These are phyloP conservation scores for Digitaria exilis DNA, from an alignment of 202 grass and related monocot species.

Conservation along the genomic window DNA sequence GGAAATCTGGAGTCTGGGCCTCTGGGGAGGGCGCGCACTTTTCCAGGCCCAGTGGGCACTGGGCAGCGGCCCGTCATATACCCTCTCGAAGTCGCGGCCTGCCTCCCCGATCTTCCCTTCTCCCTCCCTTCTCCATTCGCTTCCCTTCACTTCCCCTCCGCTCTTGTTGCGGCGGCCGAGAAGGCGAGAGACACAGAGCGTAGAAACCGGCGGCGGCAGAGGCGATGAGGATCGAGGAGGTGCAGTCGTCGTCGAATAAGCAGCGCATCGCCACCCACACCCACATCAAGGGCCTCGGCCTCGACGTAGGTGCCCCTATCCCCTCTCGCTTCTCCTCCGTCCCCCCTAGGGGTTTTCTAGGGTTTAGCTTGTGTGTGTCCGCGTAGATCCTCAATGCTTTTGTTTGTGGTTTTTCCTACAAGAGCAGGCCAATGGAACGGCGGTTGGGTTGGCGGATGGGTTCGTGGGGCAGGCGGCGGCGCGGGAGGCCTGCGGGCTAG, in stretches of 20 bases:
- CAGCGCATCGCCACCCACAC: slow-evolving; percentile 92
- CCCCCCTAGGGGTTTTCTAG: slow-evolving; percentile 43
- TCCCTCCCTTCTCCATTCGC: too few species aligned
- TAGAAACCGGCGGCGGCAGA: slow-evolving; percentile 12
- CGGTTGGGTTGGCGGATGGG: slow-evolving; percentile 61
- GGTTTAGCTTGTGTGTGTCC: slow-evolving; percentile 32
- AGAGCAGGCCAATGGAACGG: slow-evolving; percentile 60
- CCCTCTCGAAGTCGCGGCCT: not conserved
- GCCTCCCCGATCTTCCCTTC: not conserved
- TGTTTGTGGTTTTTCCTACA: not conserved
- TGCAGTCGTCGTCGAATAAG: slow-evolving; percentile 91
- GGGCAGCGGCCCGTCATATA: not conserved
- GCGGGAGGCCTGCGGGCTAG: slow-evolving; percentile 66
- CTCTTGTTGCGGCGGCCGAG: slow-evolving; percentile 34
- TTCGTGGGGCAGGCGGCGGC: slow-evolving; percentile 86
- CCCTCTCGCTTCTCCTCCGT: slow-evolving; percentile 4
- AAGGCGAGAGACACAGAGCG: slow-evolving; percentile 1
- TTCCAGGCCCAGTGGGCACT: not conserved
- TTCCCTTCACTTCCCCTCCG: not conserved
- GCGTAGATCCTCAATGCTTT: slow-evolving; percentile 18
- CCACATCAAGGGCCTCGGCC: slow-evolving; percentile 97
- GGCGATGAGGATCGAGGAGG: slow-evolving; percentile 91
- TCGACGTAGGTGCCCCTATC: slow-evolving; percentile 62
- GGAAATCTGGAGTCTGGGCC: not conserved
- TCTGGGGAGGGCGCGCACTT: not conserved